Conservation (phyloP, 192 early-diverging fungal genomes). For the Podila horticola region DNA sequence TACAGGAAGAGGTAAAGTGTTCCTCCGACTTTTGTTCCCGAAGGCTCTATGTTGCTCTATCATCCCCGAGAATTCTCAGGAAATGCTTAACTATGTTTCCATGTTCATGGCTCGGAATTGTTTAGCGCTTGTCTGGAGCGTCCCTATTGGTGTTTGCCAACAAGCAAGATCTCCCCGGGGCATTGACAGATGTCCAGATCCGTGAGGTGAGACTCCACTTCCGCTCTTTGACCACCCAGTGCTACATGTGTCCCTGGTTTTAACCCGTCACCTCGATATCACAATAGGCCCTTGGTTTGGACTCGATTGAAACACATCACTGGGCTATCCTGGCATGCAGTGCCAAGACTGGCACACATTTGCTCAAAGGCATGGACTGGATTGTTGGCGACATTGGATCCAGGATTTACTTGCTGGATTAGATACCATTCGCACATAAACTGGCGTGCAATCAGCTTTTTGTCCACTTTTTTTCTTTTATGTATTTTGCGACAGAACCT, state of each 20-base stretch:
- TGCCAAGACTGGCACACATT: constrained; percentile 86
- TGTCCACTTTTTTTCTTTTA: too few relatives aligned
- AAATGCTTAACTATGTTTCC: neutral
- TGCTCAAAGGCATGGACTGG: constrained; percentile 96
- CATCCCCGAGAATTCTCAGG: too few relatives aligned
- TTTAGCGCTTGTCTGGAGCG: constrained; percentile 87
- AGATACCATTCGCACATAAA: constrained; percentile 9
- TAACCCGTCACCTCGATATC: neutral
- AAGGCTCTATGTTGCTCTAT: too few relatives aligned
- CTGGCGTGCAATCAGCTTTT: too few relatives aligned
- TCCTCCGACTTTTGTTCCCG: neutral
- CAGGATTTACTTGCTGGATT: constrained; percentile 85
- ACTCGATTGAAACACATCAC: constrained; percentile 84
- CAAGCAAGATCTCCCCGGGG: constrained; percentile 95
- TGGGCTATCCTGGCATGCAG: constrained; percentile 94
- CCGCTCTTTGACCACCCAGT: too few relatives aligned
- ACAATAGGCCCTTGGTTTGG: constrained; percentile 70
- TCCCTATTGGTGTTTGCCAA: constrained; percentile 96
- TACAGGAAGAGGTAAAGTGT: constrained; percentile 84
- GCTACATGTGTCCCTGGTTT: too few relatives aligned
- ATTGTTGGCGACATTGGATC: constrained; percentile 89
- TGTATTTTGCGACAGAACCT: too few relatives aligned
- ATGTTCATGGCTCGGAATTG: neutral
- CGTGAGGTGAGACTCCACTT: constrained; percentile 73
- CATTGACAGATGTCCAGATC: constrained; percentile 78